Percentiles rank a stretch among this genome's conserved stretches.
These are phyloP conservation scores for Plantago major DNA, from an alignment of 257 asterid genomes.

Conservation along the genomic window DNA sequence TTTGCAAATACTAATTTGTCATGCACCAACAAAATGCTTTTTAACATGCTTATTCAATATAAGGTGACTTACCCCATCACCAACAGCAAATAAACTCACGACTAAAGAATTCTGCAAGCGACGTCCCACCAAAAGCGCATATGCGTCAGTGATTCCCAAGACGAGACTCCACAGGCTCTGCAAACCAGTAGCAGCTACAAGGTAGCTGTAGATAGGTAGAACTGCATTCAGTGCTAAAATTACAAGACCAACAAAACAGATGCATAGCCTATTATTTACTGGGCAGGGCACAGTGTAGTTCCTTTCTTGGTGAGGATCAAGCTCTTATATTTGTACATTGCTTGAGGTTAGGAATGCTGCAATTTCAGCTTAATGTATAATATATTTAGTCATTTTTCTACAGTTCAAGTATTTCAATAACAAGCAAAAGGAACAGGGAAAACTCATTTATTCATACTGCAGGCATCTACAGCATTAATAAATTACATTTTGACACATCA, in stretches of 20 bases:
- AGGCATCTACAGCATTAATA: too few relatives aligned
- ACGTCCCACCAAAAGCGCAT: slow-evolving; percentile 92
- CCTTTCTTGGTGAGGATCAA: background rate
- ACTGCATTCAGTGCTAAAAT: slow-evolving; percentile 11
- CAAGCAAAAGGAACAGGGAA: too few relatives aligned
- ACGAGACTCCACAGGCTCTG: slow-evolving; percentile 97
- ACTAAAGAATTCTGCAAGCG: slow-evolving; percentile 67
- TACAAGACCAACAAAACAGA: background rate
- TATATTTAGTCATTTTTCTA: too few relatives aligned
- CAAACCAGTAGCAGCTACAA: slow-evolving; percentile 93
- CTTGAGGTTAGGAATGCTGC: too few relatives aligned
- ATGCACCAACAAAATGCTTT: background rate
- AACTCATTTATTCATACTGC: too few relatives aligned
- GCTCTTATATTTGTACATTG: background rate
- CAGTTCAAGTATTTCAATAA: too few relatives aligned
- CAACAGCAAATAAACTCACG: slow-evolving; percentile 80
- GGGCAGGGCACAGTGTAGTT: background rate
- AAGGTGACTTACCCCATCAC: slow-evolving; percentile 88
- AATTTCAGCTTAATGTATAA: too few relatives aligned
- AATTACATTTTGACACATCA: too few relatives aligned
- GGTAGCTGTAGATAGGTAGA: slow-evolving; percentile 54
- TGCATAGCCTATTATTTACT: too few relatives aligned
- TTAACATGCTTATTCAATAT: slow-evolving; percentile 11
- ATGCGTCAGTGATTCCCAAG: slow-evolving; percentile 65
- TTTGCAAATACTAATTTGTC: slow-evolving; percentile 6